Evolutionary conservation across 192 early-diverging fungal species (phyloP), one percentile per base, ranked within the genome.

Genomic region (Backusella westeae): DNA sequence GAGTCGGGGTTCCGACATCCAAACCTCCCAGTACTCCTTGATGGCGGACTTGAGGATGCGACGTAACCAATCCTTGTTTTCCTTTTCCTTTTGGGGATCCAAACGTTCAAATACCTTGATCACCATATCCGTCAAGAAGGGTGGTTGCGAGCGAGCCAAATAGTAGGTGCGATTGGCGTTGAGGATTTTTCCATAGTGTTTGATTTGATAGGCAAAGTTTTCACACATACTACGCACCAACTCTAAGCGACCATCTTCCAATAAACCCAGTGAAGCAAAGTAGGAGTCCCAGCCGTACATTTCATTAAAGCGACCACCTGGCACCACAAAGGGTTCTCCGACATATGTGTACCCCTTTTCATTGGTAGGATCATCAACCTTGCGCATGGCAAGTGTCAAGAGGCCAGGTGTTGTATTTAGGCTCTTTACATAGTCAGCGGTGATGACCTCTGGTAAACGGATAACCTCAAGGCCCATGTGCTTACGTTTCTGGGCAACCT

Each of bases 201-300:
- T 91, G 81, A 99, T 98, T 82, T 97, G 91, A 86, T 98, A 99
- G 26, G 87, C 87, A 87, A 99, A 99, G 82, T 99, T 96, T 78
- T 98, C 97, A 9, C 98, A 92, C 97, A 98, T 98, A 80, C 93
- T 93, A 72, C 93, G 91, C 19, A 91, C 94, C 78, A 99, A 82
- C 75, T 95, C 94, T 34, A 92, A 74, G n/a, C 95, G 91, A 2
- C 92, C 94, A 83, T 99, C 97, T 5, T 91, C 87, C 41, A 96
- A 78, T 53, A 99, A 81, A 14, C 96, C 97, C 2, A 98, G 84
- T 0, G 93, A 86, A 79, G 97, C 96, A 86, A 97, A 97, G 81
- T 97, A 97, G 72, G 90, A 92, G 80, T 99, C 97, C 97, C 97
- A 99, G 0, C 96, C 97, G 81, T 99, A 99, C 92, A 96, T 97